Percentiles rank a stretch among this genome's conserved stretches.
These are phyloP conservation scores for Amanita brunnescens DNA, from an alignment of 768 basidiomycete genomes.

Conservation along the genomic window DNA sequence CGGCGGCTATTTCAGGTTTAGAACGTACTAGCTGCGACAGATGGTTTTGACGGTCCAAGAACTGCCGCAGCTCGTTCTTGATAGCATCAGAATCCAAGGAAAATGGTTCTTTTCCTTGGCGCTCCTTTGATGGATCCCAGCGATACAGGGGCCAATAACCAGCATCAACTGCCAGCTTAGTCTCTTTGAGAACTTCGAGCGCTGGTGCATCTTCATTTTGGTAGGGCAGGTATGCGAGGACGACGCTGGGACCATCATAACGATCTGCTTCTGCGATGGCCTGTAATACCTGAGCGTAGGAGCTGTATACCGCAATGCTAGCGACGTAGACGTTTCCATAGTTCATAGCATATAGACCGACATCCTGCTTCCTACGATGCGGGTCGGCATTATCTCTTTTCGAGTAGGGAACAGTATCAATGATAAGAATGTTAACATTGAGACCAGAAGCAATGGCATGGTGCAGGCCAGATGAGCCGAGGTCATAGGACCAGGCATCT, in stretches of 20 bases:
- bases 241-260: constrained; percentile 83
- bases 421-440: constrained; percentile 90
- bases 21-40: constrained; percentile 86
- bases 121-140: constrained; percentile 89
- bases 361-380: constrained; percentile 85
- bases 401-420: constrained; percentile 89
- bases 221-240: constrained; percentile 93
- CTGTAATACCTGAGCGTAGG: constrained; percentile 91
- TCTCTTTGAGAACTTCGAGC: constrained; percentile 91
- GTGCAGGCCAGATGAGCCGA: constrained; percentile 91
- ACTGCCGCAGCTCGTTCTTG: constrained; percentile 87
- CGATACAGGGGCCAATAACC: constrained; percentile 99
- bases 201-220: constrained; percentile 66
- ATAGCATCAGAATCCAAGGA: constrained; percentile 86
- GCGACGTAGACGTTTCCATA: constrained; percentile 96
- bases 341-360: constrained; percentile 97
- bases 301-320: constrained; percentile 91
- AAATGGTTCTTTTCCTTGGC: constrained; percentile 73
- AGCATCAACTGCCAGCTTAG: constrained; percentile 90
- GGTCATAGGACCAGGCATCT: constrained; percentile 96
- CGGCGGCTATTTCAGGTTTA: constrained; percentile 70
- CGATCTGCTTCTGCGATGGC: constrained; percentile 85
- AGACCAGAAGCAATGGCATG: constrained; percentile 87
- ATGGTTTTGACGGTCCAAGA: constrained; percentile 95
- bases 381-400: constrained; percentile 60